phyloP scores from a whole-genome alignment of 208 protist species.

The Crithidia bombi region DNA sequence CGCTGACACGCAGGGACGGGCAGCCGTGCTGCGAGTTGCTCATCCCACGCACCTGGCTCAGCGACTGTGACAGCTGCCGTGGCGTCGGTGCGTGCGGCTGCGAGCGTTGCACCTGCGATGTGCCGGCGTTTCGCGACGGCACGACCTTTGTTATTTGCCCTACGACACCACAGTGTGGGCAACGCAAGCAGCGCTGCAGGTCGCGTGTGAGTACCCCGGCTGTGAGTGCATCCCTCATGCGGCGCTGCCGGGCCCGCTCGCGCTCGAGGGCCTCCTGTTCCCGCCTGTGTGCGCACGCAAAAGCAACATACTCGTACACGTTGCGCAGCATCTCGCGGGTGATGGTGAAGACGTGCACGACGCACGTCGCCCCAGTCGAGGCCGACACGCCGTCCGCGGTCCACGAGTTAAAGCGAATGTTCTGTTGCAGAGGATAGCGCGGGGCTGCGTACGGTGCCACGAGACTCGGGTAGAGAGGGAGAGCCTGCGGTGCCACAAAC shows the following conservation, averaged over 20 bases:
- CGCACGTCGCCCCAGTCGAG: slow-evolving; percentile 27
- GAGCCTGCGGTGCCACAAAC: background rate
- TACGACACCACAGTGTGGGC: slow-evolving; percentile 25
- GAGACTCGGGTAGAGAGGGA: slow-evolving; percentile 12
- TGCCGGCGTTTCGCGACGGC: background rate
- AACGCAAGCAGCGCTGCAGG: slow-evolving; percentile 30
- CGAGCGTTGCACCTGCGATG: background rate
- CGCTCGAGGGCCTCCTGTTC: slow-evolving; percentile 13
- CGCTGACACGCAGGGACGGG: slow-evolving; percentile 2
- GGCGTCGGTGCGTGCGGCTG: slow-evolving; percentile 4
- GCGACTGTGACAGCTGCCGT: background rate
- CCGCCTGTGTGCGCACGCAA: slow-evolving; percentile 21
- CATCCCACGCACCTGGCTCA: slow-evolving; percentile 8
- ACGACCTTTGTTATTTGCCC: slow-evolving; percentile 19
- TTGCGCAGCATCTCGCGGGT: slow-evolving; percentile 31
- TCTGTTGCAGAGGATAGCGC: slow-evolving; percentile 23
- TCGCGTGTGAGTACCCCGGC: slow-evolving; percentile 23
- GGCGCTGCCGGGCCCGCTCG: slow-evolving; percentile 8
- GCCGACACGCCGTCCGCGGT: slow-evolving; percentile 36
- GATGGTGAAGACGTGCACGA: slow-evolving; percentile 41
- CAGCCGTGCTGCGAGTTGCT: slow-evolving; percentile 1
- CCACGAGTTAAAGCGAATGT: slow-evolving; percentile 34
- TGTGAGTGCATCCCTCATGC: slow-evolving; percentile 10
- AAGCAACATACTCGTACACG: slow-evolving; percentile 40
- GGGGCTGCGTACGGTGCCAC: slow-evolving; percentile 27